Conservation (phyloP, 2,329 filamentous ascomycete genomes). For the Diaporthe humulicola region DNA sequence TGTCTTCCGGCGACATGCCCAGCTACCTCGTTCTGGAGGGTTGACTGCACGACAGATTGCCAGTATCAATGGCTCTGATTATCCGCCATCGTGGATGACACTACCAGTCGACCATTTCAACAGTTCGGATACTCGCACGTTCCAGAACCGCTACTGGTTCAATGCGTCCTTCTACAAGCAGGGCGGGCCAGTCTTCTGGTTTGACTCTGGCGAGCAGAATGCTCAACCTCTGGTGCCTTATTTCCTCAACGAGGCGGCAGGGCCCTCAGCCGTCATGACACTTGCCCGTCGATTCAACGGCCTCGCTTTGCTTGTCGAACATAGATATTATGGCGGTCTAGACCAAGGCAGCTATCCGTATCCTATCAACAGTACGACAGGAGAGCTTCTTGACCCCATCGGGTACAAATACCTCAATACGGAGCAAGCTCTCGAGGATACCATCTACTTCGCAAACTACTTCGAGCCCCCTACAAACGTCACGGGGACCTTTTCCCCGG, state of each 20-base stretch:
- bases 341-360: slow-evolving; percentile 42
- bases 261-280: slow-evolving; percentile 38
- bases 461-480: slow-evolving; percentile 45
- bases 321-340: slow-evolving; percentile 45
- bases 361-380: slow-evolving; percentile 39
- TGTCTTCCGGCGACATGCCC: background rate
- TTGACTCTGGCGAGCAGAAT: slow-evolving; percentile 43
- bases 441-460: slow-evolving; percentile 47
- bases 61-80: slow-evolving; percentile 26
- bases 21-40: slow-evolving; percentile 7
- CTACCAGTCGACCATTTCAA: slow-evolving; percentile 45
- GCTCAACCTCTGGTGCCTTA: slow-evolving; percentile 15
- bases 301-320: slow-evolving; percentile 44
- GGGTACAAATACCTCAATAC: slow-evolving; percentile 45
- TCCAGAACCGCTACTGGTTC: slow-evolving; percentile 43
- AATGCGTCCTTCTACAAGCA: slow-evolving; percentile 45
- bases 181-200: slow-evolving; percentile 45
- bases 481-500: slow-evolving; percentile 48
- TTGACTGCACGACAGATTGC: background rate
- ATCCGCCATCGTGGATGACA: slow-evolving; percentile 37
- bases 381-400: slow-evolving; percentile 32
- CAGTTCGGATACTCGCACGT: slow-evolving; percentile 41
- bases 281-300: slow-evolving; percentile 44
- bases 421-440: slow-evolving; percentile 47
- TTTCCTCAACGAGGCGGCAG: slow-evolving; percentile 38